phyloP scores from a whole-genome alignment of 1,284 basidiomycete genomes.

The Malassezia sp. region DNA sequence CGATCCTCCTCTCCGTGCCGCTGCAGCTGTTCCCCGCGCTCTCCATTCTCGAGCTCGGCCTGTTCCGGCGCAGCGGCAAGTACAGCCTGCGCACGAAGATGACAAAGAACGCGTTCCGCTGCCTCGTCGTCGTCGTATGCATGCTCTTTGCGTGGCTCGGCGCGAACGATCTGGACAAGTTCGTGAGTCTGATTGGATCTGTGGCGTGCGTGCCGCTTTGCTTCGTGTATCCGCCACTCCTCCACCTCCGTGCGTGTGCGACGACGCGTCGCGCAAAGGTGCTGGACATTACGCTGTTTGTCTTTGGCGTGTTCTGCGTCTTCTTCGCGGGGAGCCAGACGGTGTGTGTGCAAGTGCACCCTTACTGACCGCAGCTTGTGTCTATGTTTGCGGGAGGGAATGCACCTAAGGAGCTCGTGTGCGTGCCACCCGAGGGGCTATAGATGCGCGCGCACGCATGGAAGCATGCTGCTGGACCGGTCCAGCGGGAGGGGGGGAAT shows the following conservation, averaged over 20 bases:
- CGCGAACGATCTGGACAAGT: conserved; percentile 86
- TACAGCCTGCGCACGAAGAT: conserved; percentile 65
- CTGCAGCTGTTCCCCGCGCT: conserved; percentile 87
- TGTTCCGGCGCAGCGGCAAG: conserved; percentile 75
- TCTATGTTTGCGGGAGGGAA: conserved; percentile 7
- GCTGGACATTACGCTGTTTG: conserved; percentile 64
- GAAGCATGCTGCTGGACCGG: too few relatives aligned
- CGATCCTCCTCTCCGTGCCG: conserved; percentile 85
- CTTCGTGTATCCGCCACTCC: conserved; percentile 80
- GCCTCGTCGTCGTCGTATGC: conserved; percentile 63
- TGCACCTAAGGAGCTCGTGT: not conserved
- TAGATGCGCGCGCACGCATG: not conserved
- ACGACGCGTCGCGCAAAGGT: conserved; percentile 60
- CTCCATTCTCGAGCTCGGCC: conserved; percentile 87
- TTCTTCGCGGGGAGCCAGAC: conserved; percentile 75
- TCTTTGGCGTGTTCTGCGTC: conserved; percentile 72
- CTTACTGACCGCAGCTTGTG: too few relatives aligned
- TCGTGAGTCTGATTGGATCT: conserved; percentile 83
- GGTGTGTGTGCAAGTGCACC: too few relatives aligned
- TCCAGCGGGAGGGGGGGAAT: too few relatives aligned
- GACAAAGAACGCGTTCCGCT: conserved; percentile 86
- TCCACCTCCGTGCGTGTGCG: conserved; percentile 75
- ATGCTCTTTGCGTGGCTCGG: conserved; percentile 69
- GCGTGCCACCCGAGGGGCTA: conserved; percentile 8
- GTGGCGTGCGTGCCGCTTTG: conserved; percentile 90